Evolutionary conservation across 1,139 yeast species (phyloP), one percentile per base, ranked within the genome.

Genomic region (Citeromyces hawaiiensis): DNA sequence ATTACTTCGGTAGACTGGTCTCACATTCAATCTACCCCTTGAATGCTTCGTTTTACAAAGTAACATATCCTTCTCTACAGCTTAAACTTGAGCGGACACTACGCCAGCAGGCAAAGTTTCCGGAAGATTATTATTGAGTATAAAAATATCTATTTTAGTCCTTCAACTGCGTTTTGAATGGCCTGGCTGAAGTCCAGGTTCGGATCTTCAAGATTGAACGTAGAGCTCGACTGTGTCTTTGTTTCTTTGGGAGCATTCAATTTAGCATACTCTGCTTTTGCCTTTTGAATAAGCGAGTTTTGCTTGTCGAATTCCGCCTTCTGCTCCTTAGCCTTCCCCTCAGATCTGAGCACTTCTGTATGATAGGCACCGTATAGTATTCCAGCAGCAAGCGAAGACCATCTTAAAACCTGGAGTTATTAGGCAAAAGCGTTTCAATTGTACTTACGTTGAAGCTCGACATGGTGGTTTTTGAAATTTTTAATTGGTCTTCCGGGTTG

Each of bases 311-410:
- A 83, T 47, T 74, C 76, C 39, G 63, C 66, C 42, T 70, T 68
- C 51, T 76, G 82, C 44, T 69, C 71, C 56, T 72, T 66, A 56
- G 71, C 68, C 40, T 62, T 66, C 46, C 81, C 87, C 42, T 69
- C 68, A 31, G 72, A 57, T 53, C 79, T 77, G 54, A 87, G 71
- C 42, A 72, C 64, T 55, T 72, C 67, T 66, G 93, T 83, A 70
- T 86, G 95, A 63, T 73, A 71, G 51, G 88, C 85, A 51, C 98
- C 98, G 66, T 85, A 86, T 45, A 76, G 71, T 47, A 88, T 68
- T 63, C 98, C 98, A 52, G 87, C 76, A 45, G 87, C 94, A 51
- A 91, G 74, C 44, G 93, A 82, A 52, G 94, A 70, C 79, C 93
- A 91, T 78, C 97, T 86, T 59, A 87, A 75, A 56, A 61, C 74